Evolutionary conservation across 768 basidiomycete genomes (phyloP), one percentile per base, ranked within the genome.

Genomic region (Hypholoma sublateritium): DNA sequence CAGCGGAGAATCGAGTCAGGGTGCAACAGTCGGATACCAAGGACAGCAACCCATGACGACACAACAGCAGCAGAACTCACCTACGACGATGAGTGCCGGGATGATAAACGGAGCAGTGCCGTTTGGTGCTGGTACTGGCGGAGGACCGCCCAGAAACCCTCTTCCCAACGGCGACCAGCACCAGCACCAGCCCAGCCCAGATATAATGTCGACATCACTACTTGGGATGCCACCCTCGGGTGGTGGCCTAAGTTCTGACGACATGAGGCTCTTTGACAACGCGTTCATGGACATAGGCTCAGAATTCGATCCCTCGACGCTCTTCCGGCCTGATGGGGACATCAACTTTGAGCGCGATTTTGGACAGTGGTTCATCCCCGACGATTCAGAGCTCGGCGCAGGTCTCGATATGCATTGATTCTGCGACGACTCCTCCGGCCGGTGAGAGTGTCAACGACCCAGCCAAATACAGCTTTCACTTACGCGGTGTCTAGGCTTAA

Each of bases 271-370:
- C 19, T 53, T 53, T 14, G 53, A 53, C 44, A 43, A 32, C 8
- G 8, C 24, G 9, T 53, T 53, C 36, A 60, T 62, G 56, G 52
- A 44, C 2, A 59, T 63, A 51, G 59, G 61, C 16, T 32, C 47
- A n/a, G 77, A 75, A 3, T 78, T 78, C 49, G 74, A 76, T 54
- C 36, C 70, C 7, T 59, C 65, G 13, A 48, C 36, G 13, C 55
- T 83, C 41, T 82, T 83, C 65, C 67, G 75, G 45, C 61, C 69
- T n/a, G 75, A 79, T 49, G 77, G 76, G 1, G 74, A 81, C 56
- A 70, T 88, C 66, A 83, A 86, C 64, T 88, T 88, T 61, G 88
- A 88, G 69, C 75, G 86, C 65, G 88, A 88, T 63, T 89, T 89
- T 70, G 84, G 85, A 54, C 84, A 87, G 64, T 89, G 87, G 87